phyloP scores from a whole-genome alignment of 306 rosid genomes.

The Castanospermum australe region DNA sequence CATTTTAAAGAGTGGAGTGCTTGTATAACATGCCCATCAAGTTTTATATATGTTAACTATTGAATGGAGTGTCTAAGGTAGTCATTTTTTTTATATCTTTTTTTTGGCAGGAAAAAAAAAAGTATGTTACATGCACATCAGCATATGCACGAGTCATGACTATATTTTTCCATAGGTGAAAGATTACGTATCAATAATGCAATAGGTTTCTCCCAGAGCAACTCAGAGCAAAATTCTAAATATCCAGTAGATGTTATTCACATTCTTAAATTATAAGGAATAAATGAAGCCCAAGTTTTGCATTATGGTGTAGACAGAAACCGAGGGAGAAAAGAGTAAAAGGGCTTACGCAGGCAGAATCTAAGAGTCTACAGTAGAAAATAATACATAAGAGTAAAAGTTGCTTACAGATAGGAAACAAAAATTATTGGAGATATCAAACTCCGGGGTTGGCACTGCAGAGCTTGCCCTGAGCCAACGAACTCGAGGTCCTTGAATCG shows the following conservation, averaged over 20 bases:
- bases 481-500: slow-evolving; percentile 72
- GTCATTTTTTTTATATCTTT: not conserved
- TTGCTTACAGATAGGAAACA: slow-evolving; percentile 69
- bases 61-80: too few species aligned
- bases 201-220: not conserved
- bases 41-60: too few species aligned
- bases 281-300: not conserved
- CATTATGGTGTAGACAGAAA: too few species aligned
- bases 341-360: too few species aligned
- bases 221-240: not conserved
- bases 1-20: too few species aligned
- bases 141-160: not conserved
- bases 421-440: slow-evolving; percentile 72
- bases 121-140: not conserved
- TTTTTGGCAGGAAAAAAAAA: too few species aligned
- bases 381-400: slow-evolving; percentile 28
- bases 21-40: too few species aligned
- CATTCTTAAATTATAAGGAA: not conserved
- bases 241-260: not conserved
- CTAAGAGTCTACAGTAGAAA: too few species aligned
- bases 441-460: slow-evolving; percentile 99
- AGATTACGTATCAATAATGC: not conserved
- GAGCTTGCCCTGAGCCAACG: slow-evolving; percentile 96
- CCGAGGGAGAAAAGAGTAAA: too few species aligned
- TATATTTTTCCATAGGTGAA: not conserved